Percentiles rank a stretch among this genome's conserved stretches.
Evolutionary conservation across 2,329 filamentous ascomycete species (phyloP).

Genomic region (Fusarium nodosum): DNA sequence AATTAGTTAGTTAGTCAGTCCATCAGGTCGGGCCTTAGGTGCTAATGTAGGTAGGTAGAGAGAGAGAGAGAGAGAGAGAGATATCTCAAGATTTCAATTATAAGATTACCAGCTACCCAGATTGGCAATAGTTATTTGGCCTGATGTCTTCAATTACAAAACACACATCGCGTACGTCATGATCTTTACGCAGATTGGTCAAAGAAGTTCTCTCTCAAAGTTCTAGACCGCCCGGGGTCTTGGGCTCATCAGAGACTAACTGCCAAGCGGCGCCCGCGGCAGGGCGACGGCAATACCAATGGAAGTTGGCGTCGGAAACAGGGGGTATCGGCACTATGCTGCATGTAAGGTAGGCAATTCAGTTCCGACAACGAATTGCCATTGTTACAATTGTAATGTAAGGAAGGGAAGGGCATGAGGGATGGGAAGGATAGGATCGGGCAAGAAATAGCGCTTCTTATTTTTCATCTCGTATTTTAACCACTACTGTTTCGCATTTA

Average conservation of each 20-base stretch:
- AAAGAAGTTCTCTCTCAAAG: constrained; percentile 38
- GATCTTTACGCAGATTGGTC: constrained; percentile 32
- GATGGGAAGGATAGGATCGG: constrained; percentile 22
- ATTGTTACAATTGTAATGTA: constrained; percentile 18
- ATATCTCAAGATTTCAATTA: background rate
- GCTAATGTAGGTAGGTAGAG: background rate
- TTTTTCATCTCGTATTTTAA: constrained; percentile 11
- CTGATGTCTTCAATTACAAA: constrained; percentile 14
- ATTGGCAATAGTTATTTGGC: background rate
- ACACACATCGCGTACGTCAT: constrained; percentile 26
- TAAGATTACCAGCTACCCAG: background rate
- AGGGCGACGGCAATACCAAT: constrained; percentile 37
- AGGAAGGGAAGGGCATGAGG: too few relatives aligned
- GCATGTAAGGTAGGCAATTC: background rate
- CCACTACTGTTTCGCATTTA: constrained; percentile 28
- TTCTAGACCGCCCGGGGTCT: constrained; percentile 42
- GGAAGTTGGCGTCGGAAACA: constrained; percentile 36
- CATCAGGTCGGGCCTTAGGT: background rate
- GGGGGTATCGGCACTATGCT: constrained; percentile 8
- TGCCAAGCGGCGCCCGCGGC: constrained; percentile 25
- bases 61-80: too few relatives aligned
- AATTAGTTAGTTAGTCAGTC: background rate
- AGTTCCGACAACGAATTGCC: constrained; percentile 18
- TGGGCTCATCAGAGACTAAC: constrained; percentile 20
- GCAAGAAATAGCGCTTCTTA: constrained; percentile 34